Evolutionary conservation across 805 yeast species (phyloP).

Genomic region (Kuraishia ogatae): DNA sequence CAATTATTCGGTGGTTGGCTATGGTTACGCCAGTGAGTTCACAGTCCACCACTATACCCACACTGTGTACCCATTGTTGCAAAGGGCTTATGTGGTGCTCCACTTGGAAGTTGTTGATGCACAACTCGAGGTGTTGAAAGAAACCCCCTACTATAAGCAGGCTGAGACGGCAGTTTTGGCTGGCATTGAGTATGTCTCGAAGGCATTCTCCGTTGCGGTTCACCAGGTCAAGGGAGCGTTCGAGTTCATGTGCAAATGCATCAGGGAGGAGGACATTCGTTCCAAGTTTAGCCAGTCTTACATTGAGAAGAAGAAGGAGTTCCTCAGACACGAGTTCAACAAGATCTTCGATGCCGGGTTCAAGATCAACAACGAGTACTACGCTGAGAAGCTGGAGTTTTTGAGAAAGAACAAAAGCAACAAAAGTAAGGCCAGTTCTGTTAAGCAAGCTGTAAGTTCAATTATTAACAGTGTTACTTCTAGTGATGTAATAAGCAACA

Average conservation of each 20-base stretch:
- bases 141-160: neutral
- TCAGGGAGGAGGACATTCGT: neutral
- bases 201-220: neutral
- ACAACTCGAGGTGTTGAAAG: neutral
- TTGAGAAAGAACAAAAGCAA: neutral
- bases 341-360: constrained; percentile 19
- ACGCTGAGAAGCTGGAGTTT: constrained; percentile 1
- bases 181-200: neutral
- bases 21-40: neutral
- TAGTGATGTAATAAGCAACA: neutral
- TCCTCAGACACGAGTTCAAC: constrained; percentile 21
- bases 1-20: neutral
- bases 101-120: constrained; percentile 1
- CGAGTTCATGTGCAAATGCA: neutral
- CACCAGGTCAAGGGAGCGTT: neutral
- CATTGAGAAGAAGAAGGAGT: constrained; percentile 21
- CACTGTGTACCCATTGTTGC: neutral
- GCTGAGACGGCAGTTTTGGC: neutral
- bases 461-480: constrained; percentile 1
- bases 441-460: neutral
- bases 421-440: constrained; percentile 1
- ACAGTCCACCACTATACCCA: neutral
- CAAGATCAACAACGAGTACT: constrained; percentile 9
- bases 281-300: constrained; percentile 2
- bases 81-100: neutral